Evolutionary conservation across 2,329 filamentous ascomycete species (phyloP).

Genomic region (Cladosporium sp.): DNA sequence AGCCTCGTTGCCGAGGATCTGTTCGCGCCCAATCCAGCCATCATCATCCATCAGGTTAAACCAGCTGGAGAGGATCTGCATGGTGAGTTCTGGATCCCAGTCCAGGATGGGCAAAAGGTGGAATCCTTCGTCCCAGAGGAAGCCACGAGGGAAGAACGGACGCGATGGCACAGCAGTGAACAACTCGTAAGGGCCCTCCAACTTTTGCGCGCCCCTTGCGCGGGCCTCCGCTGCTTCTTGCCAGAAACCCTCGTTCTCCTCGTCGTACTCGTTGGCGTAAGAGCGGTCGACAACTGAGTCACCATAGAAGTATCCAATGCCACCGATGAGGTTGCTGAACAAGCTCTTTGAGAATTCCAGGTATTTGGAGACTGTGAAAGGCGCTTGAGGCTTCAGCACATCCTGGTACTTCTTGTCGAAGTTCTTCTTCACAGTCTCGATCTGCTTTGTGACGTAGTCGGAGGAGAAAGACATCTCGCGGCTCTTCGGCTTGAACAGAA

Average conservation of each 20-base stretch:
- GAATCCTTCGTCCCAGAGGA: constrained; percentile 98
- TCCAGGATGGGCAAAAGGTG: constrained; percentile 88
- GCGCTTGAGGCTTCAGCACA: constrained; percentile 70
- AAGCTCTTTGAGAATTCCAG: constrained; percentile 80
- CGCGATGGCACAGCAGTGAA: constrained; percentile 90
- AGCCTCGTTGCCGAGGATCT: constrained; percentile 88
- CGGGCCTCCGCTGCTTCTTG: constrained; percentile 82
- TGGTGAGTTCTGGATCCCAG: constrained; percentile 86
- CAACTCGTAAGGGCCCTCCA: constrained; percentile 82
- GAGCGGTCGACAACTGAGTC: constrained; percentile 86
- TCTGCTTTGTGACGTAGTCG: constrained; percentile 68
- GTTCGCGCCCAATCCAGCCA: constrained; percentile 95
- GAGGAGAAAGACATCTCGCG: constrained; percentile 32
- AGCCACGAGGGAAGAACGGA: constrained; percentile 94
- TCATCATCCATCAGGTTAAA: constrained; percentile 94
- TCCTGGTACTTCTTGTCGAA: constrained; percentile 75
- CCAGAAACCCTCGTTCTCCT: constrained; percentile 95
- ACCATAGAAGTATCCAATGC: constrained; percentile 93
- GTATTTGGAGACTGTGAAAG: constrained; percentile 71
- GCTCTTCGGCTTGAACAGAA: constrained; percentile 84
- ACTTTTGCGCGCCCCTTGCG: constrained; percentile 63
- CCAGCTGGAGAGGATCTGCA: constrained; percentile 92
- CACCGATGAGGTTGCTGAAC: constrained; percentile 91
- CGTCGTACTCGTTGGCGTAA: constrained; percentile 88
- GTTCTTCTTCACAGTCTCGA: constrained; percentile 63